Base-by-base conservation (phyloP, 768 basidiomycete species). In the Infundibulicybe gibba region DNA sequence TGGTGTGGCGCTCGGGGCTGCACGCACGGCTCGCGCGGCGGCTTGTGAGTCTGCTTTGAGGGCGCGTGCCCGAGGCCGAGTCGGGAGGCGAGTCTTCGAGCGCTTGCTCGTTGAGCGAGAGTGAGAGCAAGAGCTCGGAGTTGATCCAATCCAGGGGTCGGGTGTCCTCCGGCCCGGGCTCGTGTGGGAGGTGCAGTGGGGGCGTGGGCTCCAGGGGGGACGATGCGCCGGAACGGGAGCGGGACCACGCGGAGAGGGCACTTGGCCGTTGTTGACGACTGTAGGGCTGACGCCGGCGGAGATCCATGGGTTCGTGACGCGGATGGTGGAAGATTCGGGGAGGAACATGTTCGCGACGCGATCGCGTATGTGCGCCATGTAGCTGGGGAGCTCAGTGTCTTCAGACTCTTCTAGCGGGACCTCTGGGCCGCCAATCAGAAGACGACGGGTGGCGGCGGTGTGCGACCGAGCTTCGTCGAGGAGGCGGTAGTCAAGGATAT, bases 291-390 rank as follows among this genome's bases (percentile, higher is more conserved):
- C 59, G 30, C 68, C 69, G 33, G 56, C 62, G 48, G 55, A 61
- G 25, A 80, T 63, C 80, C 81, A 86, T 0, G 85, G 84, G 50
- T 86, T 87, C 5, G 72, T 67, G 31, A 85, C 76, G 13, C 83
- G 81, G 62, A 83, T 67, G 1, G 77, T 79, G n/a, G 75, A 75
- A 14, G 76, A 66, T 40, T 85, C 85, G 0, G 84, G 76, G 3
- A 88, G 62, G 51, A 73, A 86, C 78, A 86, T 82, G 54, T 85
- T 85, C 35, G 87, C 85, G 37, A 97, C 84, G 32, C 95, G 80
- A 61, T 98, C 95, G 35, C 89, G 81, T 19, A 97, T 81, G 63
- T 98, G 95, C 43, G 90, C 81, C 15, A 74, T 76, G 65, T 98
- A 98, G 50, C 87, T 90, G 0, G 95, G 95, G 11, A 98, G 78